Evolutionary conservation across 495 filamentous ascomycete genomes (phyloP).

Genomic region (Neurospora sp.): DNA sequence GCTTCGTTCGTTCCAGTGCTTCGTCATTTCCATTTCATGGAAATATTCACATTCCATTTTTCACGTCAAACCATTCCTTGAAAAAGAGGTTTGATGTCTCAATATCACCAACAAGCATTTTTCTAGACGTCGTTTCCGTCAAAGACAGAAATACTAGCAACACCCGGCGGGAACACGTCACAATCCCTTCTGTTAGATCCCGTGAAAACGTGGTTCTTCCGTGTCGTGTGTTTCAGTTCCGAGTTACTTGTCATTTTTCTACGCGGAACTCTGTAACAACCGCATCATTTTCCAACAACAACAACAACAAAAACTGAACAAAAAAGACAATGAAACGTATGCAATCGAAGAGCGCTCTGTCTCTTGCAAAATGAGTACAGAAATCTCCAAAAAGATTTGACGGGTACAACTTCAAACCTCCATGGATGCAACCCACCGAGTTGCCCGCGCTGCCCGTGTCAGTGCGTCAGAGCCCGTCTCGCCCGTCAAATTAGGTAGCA

Average conservation of each 20-base stretch:
- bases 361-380: neutral
- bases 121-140: neutral
- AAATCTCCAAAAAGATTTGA: neutral
- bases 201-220: neutral
- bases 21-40: neutral
- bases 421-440: neutral
- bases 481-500: neutral
- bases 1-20: neutral
- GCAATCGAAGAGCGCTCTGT: neutral
- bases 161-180: neutral
- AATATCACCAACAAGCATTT: neutral
- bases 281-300: neutral
- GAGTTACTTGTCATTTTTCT: neutral
- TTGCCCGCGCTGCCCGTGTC: neutral
- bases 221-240: neutral
- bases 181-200: neutral
- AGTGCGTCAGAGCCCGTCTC: neutral
- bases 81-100: neutral
- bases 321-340: neutral
- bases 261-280: neutral
- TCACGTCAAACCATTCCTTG: neutral
- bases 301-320: neutral
- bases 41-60: neutral
- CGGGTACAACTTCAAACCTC: neutral
- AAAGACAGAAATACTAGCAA: neutral